These are phyloP conservation scores for Trichophyton schoenleinii DNA, from an alignment of 2,329 filamentous ascomycete species.

Conservation along the genomic window DNA sequence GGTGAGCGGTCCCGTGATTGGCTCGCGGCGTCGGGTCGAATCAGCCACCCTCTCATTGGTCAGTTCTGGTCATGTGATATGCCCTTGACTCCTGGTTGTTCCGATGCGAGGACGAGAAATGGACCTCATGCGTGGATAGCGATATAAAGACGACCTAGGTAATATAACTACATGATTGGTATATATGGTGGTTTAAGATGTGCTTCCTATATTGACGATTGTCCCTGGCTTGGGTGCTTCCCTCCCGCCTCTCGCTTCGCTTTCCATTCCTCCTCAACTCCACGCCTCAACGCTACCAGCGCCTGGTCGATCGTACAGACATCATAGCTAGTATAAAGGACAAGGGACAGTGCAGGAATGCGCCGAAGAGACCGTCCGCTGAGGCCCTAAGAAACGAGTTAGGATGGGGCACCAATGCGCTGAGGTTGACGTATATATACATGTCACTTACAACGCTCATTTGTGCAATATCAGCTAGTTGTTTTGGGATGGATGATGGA, in stretches of 20 bases:
- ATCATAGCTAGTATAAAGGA: conserved; percentile 26
- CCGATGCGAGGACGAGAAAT: background rate
- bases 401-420: background rate
- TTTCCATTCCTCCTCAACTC: conserved; percentile 24
- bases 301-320: conserved; percentile 27
- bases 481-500: conserved; percentile 18
- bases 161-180: background rate
- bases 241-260: conserved; percentile 8
- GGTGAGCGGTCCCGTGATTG: conserved; percentile 10
- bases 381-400: conserved; percentile 19
- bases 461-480: conserved; percentile 19
- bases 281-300: conserved; percentile 25
- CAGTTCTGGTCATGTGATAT: conserved; percentile 7
- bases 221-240: background rate
- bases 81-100: background rate
- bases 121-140: too few species aligned
- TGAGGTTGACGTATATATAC: background rate
- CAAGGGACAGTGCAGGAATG: conserved; percentile 31
- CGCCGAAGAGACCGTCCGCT: conserved; percentile 33
- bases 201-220: background rate
- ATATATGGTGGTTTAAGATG: too few species aligned
- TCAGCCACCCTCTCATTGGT: conserved; percentile 12
- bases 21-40: conserved; percentile 10
- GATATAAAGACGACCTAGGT: background rate
- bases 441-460: conserved; percentile 19